Conservation (phyloP, 371 early-diverging fungal species). For the Mucor lusitanicus region DNA sequence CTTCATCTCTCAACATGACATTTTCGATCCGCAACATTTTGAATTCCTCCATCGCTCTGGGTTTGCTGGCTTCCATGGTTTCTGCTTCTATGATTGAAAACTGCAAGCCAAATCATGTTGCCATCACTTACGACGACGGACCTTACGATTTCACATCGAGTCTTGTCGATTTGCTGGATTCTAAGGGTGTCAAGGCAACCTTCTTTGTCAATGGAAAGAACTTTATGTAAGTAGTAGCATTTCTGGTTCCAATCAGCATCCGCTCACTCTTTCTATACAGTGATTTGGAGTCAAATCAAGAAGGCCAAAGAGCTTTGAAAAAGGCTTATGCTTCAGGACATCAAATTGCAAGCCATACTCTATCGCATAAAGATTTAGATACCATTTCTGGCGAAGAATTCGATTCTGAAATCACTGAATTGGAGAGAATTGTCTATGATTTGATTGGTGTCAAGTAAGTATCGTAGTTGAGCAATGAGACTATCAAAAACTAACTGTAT, state of each 20-base stretch:
- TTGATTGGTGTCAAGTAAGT: slow-evolving; percentile 31
- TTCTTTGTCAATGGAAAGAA: slow-evolving; percentile 67
- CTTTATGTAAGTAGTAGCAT: slow-evolving; percentile 26
- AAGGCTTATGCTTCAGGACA: slow-evolving; percentile 43
- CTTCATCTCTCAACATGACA: not conserved
- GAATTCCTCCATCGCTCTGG: not conserved
- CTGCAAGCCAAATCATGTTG: slow-evolving; percentile 50
- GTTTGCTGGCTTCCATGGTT: not conserved
- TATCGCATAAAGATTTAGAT: slow-evolving; percentile 47
- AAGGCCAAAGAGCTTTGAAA: slow-evolving; percentile 29
- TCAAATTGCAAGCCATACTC: slow-evolving; percentile 64
- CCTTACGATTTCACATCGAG: slow-evolving; percentile 43
- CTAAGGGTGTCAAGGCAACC: slow-evolving; percentile 51
- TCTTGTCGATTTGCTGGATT: slow-evolving; percentile 38
- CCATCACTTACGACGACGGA: slow-evolving; percentile 64
- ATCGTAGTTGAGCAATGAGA: not conserved
- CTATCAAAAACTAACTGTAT: not conserved
- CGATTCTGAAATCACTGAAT: slow-evolving; percentile 24
- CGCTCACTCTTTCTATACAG: not conserved
- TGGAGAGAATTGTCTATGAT: slow-evolving; percentile 27
- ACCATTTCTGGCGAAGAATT: slow-evolving; percentile 21
- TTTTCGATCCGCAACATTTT: not conserved
- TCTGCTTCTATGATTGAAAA: slow-evolving; percentile 5
- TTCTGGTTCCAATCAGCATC: not conserved
- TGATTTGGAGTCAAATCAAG: slow-evolving; percentile 4